Conservation (phyloP, 345 rosid species). For the Acer negundo region DNA sequence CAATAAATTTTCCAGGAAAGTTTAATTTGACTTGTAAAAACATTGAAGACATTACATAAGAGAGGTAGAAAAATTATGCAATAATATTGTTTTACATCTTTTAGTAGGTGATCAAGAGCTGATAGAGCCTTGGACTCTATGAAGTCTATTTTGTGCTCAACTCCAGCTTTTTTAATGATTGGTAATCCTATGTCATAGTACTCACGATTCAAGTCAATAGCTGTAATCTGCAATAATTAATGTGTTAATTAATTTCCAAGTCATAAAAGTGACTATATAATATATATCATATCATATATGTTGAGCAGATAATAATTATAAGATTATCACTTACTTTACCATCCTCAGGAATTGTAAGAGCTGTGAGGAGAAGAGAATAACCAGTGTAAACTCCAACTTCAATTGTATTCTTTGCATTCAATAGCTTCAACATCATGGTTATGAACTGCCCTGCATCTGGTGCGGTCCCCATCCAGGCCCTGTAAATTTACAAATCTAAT, state of each 20-base stretch:
- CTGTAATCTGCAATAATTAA: slow-evolving; percentile 26
- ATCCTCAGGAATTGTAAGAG: slow-evolving; percentile 46
- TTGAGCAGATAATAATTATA: not conserved
- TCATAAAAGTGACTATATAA: too few species aligned
- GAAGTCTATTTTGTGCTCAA: slow-evolving; percentile 46
- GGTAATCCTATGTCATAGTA: slow-evolving; percentile 44
- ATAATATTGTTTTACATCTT: slow-evolving; percentile 21
- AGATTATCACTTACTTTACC: slow-evolving; percentile 29
- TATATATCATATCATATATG: too few species aligned
- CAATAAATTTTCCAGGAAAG: not conserved
- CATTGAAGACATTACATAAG: too few species aligned
- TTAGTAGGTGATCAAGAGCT: slow-evolving; percentile 35
- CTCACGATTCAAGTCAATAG: slow-evolving; percentile 39
- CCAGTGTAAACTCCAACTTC: slow-evolving; percentile 67
- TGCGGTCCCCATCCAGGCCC: slow-evolving; percentile 37
- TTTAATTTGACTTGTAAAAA: not conserved
- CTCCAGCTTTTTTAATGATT: slow-evolving; percentile 37
- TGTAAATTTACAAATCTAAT: slow-evolving; percentile 12
- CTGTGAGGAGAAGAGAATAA: slow-evolving; percentile 49
- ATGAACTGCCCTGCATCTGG: slow-evolving; percentile 51
- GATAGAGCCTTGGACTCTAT: slow-evolving; percentile 34
- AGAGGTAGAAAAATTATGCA: too few species aligned
- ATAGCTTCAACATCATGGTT: slow-evolving; percentile 42
- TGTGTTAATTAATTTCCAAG: not conserved
- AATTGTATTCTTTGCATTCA: slow-evolving; percentile 44